These are phyloP conservation scores for Stachybotrys chlorohalonatus DNA, from an alignment of 2,329 filamentous ascomycete genomes.

Conservation along the genomic window DNA sequence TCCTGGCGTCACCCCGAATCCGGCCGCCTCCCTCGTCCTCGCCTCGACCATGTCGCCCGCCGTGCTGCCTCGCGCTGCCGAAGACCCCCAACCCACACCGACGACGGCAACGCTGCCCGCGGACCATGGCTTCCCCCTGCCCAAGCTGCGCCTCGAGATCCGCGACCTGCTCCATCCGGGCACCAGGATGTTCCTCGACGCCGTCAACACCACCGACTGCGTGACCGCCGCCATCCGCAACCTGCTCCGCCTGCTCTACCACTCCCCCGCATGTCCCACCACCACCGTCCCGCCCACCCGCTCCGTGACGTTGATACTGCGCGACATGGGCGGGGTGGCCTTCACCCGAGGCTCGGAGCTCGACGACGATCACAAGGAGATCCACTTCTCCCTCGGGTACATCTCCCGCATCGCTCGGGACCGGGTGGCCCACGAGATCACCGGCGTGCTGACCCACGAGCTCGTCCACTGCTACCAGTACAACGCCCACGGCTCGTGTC, in stretches of 20 bases:
- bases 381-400: conserved; percentile 77
- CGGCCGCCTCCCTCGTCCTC: conserved; percentile 10
- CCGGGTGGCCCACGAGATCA: conserved; percentile 52
- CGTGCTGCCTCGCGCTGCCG: conserved; percentile 6
- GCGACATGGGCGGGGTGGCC: conserved; percentile 74
- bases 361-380: conserved; percentile 83
- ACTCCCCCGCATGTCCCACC: conserved; percentile 27
- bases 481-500: conserved; percentile 51
- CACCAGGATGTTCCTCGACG: conserved; percentile 55
- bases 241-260: conserved; percentile 68
- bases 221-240: conserved; percentile 54
- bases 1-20: conserved; percentile 12
- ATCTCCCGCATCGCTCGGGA: conserved; percentile 40
- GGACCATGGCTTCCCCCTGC: conserved; percentile 27
- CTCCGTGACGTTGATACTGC: conserved; percentile 75
- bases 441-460: conserved; percentile 82
- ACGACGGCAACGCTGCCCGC: conserved; percentile 1
- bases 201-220: conserved; percentile 53
- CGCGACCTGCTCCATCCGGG: conserved; percentile 52
- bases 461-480: conserved; percentile 93
- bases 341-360: conserved; percentile 77
- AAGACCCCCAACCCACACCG: conserved; percentile 8
- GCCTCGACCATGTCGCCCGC: conserved; percentile 16
- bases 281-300: conserved; percentile 55
- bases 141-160: conserved; percentile 51